phyloP scores from a whole-genome alignment of 345 rosid species.

The Citrus hindsii region DNA sequence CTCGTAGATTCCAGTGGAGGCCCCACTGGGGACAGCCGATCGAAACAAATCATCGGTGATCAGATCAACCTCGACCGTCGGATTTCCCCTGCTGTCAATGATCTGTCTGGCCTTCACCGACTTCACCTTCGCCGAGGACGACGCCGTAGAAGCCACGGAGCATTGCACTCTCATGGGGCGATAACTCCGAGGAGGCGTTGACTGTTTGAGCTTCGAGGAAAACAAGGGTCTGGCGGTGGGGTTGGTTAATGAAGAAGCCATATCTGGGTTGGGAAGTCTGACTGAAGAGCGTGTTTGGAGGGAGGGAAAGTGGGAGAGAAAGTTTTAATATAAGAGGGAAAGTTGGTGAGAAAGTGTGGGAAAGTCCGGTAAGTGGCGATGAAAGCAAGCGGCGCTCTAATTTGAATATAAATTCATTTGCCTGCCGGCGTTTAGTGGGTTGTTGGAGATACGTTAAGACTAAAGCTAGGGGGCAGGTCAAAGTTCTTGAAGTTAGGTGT shows the following conservation, averaged over 20 bases:
- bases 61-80: constrained; percentile 96
- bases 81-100: constrained; percentile 96
- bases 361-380: constrained; percentile 39
- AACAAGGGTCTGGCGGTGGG: constrained; percentile 24
- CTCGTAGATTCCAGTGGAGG: constrained; percentile 97
- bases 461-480: not conserved
- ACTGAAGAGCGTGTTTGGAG: not conserved
- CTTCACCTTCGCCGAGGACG: constrained; percentile 47
- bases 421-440: not conserved
- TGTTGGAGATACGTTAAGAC: constrained; percentile 9
- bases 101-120: constrained; percentile 93
- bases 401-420: not conserved
- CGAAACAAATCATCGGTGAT: constrained; percentile 73
- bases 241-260: constrained; percentile 65
- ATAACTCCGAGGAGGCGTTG: constrained; percentile 27
- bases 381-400: constrained; percentile 1
- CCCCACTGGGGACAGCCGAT: constrained; percentile 97
- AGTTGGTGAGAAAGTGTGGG: constrained; percentile 1
- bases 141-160: constrained; percentile 35
- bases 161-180: constrained; percentile 44
- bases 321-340: not conserved
- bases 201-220: constrained; percentile 26
- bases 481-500: not conserved
- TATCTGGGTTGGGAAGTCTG: constrained; percentile 11
- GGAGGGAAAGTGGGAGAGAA: constrained; percentile 6